These are phyloP conservation scores for Nothopassalora personata DNA, from an alignment of 2,329 filamentous ascomycete genomes.

Conservation along the genomic window DNA sequence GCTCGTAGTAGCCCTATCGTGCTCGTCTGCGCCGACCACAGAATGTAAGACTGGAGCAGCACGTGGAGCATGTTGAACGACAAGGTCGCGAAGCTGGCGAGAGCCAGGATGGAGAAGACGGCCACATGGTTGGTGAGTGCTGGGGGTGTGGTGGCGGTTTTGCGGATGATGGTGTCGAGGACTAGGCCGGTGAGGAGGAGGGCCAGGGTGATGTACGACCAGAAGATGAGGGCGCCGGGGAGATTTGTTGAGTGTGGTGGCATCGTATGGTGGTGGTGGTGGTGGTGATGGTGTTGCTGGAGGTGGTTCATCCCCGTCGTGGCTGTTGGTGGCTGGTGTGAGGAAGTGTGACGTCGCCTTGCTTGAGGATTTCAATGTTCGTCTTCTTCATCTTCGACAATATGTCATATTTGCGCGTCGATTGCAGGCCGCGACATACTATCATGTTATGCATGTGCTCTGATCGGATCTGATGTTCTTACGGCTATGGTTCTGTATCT, in stretches of 20 bases:
- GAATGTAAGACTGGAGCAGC: constrained; percentile 30
- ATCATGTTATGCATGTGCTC: too few relatives aligned
- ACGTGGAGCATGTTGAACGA: constrained; percentile 34
- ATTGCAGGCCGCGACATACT: too few relatives aligned
- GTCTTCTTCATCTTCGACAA: too few relatives aligned
- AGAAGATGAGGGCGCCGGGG: constrained; percentile 31
- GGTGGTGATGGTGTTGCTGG: background rate
- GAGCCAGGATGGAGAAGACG: constrained; percentile 22
- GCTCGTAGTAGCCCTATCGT: background rate
- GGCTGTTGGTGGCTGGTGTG: too few relatives aligned
- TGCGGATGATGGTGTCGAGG: constrained; percentile 15
- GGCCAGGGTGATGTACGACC: constrained; percentile 31
- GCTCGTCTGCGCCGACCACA: constrained; percentile 18
- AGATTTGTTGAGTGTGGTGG: constrained; percentile 16
- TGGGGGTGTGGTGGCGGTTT: constrained; percentile 3
- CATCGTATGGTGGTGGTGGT: background rate
- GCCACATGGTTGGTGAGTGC: constrained; percentile 3
- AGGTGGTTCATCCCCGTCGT: background rate
- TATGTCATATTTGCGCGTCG: too few relatives aligned
- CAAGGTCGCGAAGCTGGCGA: constrained; percentile 28
- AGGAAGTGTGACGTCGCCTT: too few relatives aligned
- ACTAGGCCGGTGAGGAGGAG: constrained; percentile 22
- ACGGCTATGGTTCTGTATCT: too few relatives aligned
- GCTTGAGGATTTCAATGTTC: too few relatives aligned
- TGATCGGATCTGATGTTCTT: too few relatives aligned